Conservation (phyloP, 73 alveolate species). For the Paramecium caudatum region DNA sequence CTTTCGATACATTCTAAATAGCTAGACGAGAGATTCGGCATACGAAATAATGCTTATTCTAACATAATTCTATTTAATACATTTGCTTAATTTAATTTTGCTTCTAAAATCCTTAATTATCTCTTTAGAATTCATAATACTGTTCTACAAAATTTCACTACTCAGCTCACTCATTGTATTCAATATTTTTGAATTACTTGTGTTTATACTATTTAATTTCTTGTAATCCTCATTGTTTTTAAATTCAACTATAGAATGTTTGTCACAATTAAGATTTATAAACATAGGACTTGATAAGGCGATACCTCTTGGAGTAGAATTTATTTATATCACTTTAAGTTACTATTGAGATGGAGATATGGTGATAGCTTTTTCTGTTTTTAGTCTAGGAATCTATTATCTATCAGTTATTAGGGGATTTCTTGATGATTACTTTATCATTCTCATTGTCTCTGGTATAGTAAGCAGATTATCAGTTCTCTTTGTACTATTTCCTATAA, state of each 20-base stretch:
- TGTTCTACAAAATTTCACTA: neutral
- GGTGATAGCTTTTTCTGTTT: neutral
- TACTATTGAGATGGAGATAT: neutral
- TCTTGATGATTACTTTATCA: neutral
- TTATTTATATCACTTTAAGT: neutral
- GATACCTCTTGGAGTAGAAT: constrained; percentile 15
- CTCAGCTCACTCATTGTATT: constrained; percentile 13
- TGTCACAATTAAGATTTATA: neutral
- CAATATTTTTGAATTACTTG: constrained; percentile 4
- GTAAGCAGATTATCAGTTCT: neutral
- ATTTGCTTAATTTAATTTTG: neutral
- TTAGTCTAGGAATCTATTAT: neutral
- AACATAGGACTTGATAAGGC: constrained; percentile 27
- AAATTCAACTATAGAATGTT: neutral
- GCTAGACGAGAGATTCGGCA: constrained; percentile 18
- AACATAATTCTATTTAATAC: neutral
- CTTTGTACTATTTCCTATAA: neutral
- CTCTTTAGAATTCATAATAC: neutral
- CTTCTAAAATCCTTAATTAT: constrained; percentile 35
- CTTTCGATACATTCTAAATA: constrained; percentile 25
- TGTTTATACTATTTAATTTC: neutral
- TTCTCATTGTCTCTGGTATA: neutral
- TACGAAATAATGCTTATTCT: constrained; percentile 1
- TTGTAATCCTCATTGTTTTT: constrained; percentile 29
- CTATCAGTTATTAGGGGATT: neutral